Conservation (phyloP, 805 yeast species). For the Kregervanrija delftensis region DNA sequence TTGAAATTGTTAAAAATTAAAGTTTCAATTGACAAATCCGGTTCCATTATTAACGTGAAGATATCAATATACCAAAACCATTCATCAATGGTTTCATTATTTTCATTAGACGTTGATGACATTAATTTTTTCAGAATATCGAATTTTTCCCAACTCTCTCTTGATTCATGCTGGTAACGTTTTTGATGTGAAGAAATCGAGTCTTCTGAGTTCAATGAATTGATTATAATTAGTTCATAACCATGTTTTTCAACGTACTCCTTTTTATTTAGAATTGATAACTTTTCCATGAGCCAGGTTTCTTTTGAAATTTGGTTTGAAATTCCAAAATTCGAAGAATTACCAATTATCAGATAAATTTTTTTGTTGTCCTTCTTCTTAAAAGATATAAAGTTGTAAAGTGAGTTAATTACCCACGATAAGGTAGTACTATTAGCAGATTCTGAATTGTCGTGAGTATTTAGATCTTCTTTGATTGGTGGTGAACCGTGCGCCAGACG, state of each 20-base stretch:
- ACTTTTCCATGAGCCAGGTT: constrained; percentile 41
- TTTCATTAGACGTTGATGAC: constrained; percentile 24
- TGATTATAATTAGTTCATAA: constrained; percentile 36
- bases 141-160: constrained; percentile 39
- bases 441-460: too few relatives aligned
- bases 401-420: too few relatives aligned
- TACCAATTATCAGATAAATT: constrained; percentile 32
- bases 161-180: constrained; percentile 41
- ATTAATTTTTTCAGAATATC: constrained; percentile 30
- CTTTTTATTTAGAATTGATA: constrained; percentile 40
- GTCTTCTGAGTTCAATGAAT: constrained; percentile 14
- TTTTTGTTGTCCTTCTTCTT: constrained; percentile 22
- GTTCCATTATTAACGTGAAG: constrained; percentile 36
- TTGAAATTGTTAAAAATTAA: constrained; percentile 19
- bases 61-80: constrained; percentile 39
- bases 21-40: constrained; percentile 29
- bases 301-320: constrained; percentile 33
- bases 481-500: too few relatives aligned
- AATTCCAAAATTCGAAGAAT: constrained; percentile 35
- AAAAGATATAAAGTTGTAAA: too few relatives aligned
- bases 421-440: too few relatives aligned
- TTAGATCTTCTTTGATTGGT: too few relatives aligned
- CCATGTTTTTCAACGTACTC: constrained; percentile 42
- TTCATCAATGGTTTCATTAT: constrained; percentile 20
- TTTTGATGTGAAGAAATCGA: constrained; percentile 38